Evolutionary conservation across 2,329 filamentous ascomycete species (phyloP), one percentile per base, ranked within the genome.

Genomic region (Colletotrichum karsti): DNA sequence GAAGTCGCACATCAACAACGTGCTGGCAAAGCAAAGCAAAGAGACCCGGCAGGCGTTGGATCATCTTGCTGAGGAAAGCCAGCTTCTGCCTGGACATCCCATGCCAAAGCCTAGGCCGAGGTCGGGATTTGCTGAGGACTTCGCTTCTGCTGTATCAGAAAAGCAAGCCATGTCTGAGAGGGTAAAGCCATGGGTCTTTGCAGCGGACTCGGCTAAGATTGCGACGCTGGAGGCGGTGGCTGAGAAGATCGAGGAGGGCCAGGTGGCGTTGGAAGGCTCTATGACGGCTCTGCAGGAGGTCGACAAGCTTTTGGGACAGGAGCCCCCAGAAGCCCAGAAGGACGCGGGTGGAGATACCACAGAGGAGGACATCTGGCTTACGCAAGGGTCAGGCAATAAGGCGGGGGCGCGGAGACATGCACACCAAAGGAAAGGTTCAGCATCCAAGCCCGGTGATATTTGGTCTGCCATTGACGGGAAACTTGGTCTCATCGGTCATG

Each of bases 1-100:
- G 70, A 91, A 90, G 71, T 83, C 88, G 0, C 84, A 91, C 73
- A 78, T 90, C 53, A 87, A 83, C 65, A 74, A 81, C 15, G 75
- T 80, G 15, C 77, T 92, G 12, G 75, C 82, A 20, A 86, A 82
- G 69, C 84, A 89, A 70, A 79, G 82, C 22, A 85, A 85, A 67
- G 84, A 88, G 10, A 81, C 82, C 13, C 79, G 80, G 58, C 84
- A 87, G 74, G 74, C 79, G 2, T 78, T 91, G 7, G 82, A 84
- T 54, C 87, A 84, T 63, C 79, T 91, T 3, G 83, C 85, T 10
- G 86, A 91, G 54, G 89, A 91, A 73, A 91, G 89, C 72, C 88
- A 90, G 70, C 78, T 92, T 15, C 81, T 92, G 12, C 85, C 84
- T 2, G 78, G 81, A 8, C 83, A 89, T 69, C 83, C 87, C 1